Conservation (phyloP, 176 grass and related monocot species). For the Ampelocalamus luodianensis region DNA sequence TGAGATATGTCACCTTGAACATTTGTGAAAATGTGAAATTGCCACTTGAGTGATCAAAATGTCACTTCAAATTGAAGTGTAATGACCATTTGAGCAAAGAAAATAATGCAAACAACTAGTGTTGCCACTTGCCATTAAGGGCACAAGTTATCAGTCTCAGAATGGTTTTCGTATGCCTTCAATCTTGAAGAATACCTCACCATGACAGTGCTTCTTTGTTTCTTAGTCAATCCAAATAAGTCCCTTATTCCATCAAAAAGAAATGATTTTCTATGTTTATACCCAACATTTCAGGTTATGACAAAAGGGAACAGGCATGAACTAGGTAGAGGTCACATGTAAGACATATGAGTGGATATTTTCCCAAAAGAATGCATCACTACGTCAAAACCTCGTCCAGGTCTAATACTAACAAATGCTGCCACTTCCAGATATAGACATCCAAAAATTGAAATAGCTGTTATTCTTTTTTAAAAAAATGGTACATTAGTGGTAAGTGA, state of each 20-base stretch:
- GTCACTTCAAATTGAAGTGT: neutral
- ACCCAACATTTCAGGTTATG: neutral
- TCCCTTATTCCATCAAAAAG: neutral
- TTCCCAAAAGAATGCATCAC: neutral
- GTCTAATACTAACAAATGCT: slow-evolving; percentile 14
- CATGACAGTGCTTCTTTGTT: slow-evolving; percentile 19
- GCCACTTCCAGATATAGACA: neutral
- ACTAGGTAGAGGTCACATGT: neutral
- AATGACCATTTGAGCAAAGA: slow-evolving; percentile 23
- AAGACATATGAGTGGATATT: neutral
- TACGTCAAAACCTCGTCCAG: neutral
- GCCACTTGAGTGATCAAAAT: slow-evolving; percentile 20
- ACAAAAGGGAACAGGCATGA: slow-evolving; percentile 1
- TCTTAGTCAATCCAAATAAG: slow-evolving; percentile 31
- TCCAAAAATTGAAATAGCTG: neutral
- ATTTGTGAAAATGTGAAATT: neutral
- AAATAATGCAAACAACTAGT: slow-evolving; percentile 31
- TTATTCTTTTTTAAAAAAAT: neutral
- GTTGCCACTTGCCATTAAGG: neutral
- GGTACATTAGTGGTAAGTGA: no score
- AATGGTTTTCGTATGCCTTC: neutral
- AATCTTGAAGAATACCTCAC: neutral
- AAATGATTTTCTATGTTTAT: neutral
- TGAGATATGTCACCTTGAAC: neutral
- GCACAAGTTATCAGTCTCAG: neutral